Base-by-base conservation (phyloP, 768 basidiomycete genomes). In the Pleurotus citrinopileatus region DNA sequence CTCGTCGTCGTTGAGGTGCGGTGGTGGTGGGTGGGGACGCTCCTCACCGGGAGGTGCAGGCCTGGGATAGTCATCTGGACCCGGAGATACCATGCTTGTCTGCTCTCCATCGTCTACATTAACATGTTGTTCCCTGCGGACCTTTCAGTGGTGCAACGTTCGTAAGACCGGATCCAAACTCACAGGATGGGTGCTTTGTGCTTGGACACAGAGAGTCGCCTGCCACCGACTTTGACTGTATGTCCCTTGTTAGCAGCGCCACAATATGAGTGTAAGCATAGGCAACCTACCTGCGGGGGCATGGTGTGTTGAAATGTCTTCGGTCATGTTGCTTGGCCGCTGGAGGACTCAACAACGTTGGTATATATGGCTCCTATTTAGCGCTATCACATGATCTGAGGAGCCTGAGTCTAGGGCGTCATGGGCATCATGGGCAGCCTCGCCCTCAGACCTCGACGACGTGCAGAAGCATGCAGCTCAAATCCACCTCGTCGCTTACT, bases 61-160 rank as follows among this genome's bases (percentile, higher is more conserved):
- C 25, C 83, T 73, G 7, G 83, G 83, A 57, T 85, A 84, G 62
- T 79, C 76, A 17, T 65, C 55, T n/a, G n/a, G n/a, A 20, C 61
- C 54, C 36, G 66, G 72, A 15, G 65, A n/a, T 50, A 57, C 47
- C 53, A 55, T 59, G 28, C 36, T 53, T 13, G 62, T 43, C 26
- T 63, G 57, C 32, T 58, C 46, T 25, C 36, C 28, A 27, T 36
- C 53, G 22, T 51, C 34, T 22, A 23, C 34, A 3, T 7, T 13
- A 19, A 34, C 7, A 3, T 34, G 26, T 8, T 26, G n/a, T 32
- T 32, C 32, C 15, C 32, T 29, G 23, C 19, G 20, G 10, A 10
- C 10, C 10, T n/a, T 27, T 7, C 15, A 15, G 26, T 1, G 0
- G 27, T 4, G 62, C 34, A 12, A 3, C 3, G 4, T 51, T 23